Percentiles rank a stretch among this genome's conserved stretches.
Evolutionary conservation across 257 asterid species (phyloP).

Genomic region (Lithospermum erythrorhizon): DNA sequence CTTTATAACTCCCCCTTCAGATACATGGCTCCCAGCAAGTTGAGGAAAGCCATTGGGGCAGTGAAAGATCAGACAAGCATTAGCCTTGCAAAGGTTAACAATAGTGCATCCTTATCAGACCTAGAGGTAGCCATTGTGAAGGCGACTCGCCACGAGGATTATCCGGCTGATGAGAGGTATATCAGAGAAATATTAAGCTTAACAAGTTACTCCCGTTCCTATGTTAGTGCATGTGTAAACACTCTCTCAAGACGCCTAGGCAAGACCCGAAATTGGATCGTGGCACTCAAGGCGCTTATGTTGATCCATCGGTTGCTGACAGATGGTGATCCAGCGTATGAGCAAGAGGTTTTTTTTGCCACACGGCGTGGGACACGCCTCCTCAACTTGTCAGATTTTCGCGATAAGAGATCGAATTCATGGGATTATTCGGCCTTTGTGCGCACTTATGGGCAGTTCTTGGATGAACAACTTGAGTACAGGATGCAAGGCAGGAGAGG

Average conservation of each 20-base stretch:
- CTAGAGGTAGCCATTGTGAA: conserved; percentile 92
- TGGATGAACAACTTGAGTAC: conserved; percentile 84
- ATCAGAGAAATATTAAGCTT: conserved; percentile 64
- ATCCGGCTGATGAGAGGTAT: conserved; percentile 85
- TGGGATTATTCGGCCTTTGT: conserved; percentile 97
- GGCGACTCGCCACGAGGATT: conserved; percentile 90
- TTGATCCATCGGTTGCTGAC: conserved; percentile 64
- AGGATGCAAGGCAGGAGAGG: conserved; percentile 68
- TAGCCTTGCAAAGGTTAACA: conserved; percentile 77
- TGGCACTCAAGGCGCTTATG: conserved; percentile 77
- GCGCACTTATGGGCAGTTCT: conserved; percentile 57
- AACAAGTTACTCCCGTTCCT: conserved; percentile 65
- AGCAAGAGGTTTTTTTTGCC: conserved; percentile 87
- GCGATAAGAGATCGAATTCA: conserved; percentile 47
- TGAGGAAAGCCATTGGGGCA: conserved; percentile 83
- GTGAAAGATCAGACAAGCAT: conserved; percentile 94
- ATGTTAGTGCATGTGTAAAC: conserved; percentile 54
- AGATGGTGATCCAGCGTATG: conserved; percentile 69
- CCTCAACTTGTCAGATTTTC: conserved; percentile 82
- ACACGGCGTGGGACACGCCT: conserved; percentile 90
- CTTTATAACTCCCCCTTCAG: neutral
- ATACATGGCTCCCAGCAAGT: conserved; percentile 74
- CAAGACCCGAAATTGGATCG: conserved; percentile 90
- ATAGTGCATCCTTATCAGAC: conserved; percentile 60
- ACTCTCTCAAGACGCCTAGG: conserved; percentile 68